A percentile compares a stretch with the other conserved stretches of the same genome.
Conservation (phyloP, 495 filamentous ascomycete species). For the Hypoxylon intermedium region DNA sequence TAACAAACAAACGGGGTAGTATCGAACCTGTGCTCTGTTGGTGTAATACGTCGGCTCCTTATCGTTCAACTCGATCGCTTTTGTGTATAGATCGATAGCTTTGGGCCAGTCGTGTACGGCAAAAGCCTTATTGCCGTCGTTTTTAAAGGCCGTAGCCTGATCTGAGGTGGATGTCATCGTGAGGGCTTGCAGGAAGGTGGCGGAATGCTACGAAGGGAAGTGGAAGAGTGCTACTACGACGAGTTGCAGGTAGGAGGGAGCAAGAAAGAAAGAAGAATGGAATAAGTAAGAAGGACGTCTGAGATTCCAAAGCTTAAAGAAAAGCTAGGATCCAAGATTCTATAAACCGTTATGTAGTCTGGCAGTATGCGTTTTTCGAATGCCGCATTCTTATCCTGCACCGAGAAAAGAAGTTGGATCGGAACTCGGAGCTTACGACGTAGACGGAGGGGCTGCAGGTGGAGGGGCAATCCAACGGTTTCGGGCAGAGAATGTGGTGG, state of each 20-base stretch:
- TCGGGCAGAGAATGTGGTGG: not conserved
- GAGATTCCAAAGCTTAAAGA: not conserved
- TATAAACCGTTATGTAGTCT: not conserved
- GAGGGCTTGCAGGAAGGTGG: not conserved
- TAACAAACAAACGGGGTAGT: slow-evolving; percentile 1
- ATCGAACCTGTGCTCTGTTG: slow-evolving; percentile 87
- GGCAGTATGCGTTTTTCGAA: slow-evolving; percentile 7
- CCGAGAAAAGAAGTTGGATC: slow-evolving; percentile 19
- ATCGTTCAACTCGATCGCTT: slow-evolving; percentile 87
- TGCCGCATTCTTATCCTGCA: not conserved
- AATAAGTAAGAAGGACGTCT: not conserved
- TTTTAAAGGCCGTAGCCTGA: slow-evolving; percentile 81
- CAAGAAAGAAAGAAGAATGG: not conserved
- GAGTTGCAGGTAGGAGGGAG: not conserved
- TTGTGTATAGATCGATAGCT: slow-evolving; percentile 84
- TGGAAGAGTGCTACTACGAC: not conserved
- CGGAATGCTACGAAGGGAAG: slow-evolving; percentile 1
- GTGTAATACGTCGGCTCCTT: slow-evolving; percentile 88
- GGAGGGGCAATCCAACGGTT: not conserved
- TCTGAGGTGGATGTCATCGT: slow-evolving; percentile 51
- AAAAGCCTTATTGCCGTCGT: slow-evolving; percentile 94
- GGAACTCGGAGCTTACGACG: slow-evolving; percentile 35
- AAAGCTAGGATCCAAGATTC: too few species aligned
- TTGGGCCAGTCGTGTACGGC: slow-evolving; percentile 83
- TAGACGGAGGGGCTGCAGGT: not conserved